phyloP scores from a whole-genome alignment of 1,139 yeast genomes.

The Hemisphaericaspora lyxosophila region DNA sequence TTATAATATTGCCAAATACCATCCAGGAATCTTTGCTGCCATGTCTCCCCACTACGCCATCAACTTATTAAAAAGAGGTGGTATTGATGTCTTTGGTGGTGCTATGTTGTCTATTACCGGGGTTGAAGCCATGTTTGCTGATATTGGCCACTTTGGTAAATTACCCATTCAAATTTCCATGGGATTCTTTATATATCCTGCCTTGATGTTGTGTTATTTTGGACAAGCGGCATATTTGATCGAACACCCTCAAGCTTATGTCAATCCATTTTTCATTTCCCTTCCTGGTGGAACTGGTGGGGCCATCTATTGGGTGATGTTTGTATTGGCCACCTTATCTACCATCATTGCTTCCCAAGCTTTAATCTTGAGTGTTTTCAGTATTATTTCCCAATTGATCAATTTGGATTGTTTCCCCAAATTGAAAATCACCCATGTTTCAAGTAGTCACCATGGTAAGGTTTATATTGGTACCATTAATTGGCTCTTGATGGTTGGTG shows the following conservation, averaged over 20 bases:
- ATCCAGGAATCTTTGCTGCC: constrained; percentile 48
- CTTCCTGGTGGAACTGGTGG: constrained; percentile 51
- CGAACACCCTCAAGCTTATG: constrained; percentile 36
- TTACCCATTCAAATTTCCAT: constrained; percentile 51
- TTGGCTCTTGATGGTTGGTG: constrained; percentile 50
- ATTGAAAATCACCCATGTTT: constrained; percentile 44
- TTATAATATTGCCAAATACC: constrained; percentile 38
- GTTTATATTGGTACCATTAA: constrained; percentile 53
- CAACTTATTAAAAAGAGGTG: constrained; percentile 35
- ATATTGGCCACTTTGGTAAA: constrained; percentile 55
- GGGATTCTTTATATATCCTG: constrained; percentile 48
- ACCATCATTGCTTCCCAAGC: constrained; percentile 64
- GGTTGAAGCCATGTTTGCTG: constrained; percentile 64
- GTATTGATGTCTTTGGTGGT: constrained; percentile 47
- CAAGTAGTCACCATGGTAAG: constrained; percentile 43
- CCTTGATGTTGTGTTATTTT: constrained; percentile 49
- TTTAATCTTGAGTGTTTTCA: constrained; percentile 54
- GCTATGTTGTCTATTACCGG: constrained; percentile 60
- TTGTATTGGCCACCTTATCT: constrained; percentile 52
- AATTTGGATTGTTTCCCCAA: constrained; percentile 55
- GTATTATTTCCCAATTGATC: constrained; percentile 52
- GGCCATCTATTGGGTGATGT: constrained; percentile 51
- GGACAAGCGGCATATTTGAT: constrained; percentile 58
- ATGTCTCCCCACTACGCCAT: constrained; percentile 55
- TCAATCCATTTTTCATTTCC: constrained; percentile 48